Percentiles rank a stretch among this genome's conserved stretches.
Evolutionary conservation across 2,329 filamentous ascomycete genomes (phyloP).

Genomic region (Diplodia seriata): DNA sequence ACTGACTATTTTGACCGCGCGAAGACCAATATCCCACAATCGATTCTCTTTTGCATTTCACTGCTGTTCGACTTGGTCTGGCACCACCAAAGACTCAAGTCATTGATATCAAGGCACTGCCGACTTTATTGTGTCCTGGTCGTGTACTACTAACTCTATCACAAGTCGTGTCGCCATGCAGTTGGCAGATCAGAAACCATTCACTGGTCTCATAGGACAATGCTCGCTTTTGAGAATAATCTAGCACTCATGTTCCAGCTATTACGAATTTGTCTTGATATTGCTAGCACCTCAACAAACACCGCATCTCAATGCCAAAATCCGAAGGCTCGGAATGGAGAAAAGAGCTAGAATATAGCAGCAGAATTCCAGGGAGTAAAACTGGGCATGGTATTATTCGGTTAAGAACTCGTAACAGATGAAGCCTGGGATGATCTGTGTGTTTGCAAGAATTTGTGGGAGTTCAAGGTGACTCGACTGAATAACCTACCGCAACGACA

Average conservation of each 20-base stretch:
- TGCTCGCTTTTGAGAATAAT: neutral
- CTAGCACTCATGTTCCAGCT: neutral
- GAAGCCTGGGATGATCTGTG: neutral
- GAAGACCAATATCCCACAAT: conserved; percentile 31
- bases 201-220: neutral
- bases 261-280: neutral
- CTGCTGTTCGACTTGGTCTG: neutral
- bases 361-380: neutral
- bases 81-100: neutral
- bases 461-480: neutral
- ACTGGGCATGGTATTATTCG: neutral
- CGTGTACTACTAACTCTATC: neutral
- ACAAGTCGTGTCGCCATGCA: neutral
- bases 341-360: neutral
- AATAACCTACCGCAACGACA: neutral
- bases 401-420: neutral
- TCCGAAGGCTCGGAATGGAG: neutral
- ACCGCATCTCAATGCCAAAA: neutral
- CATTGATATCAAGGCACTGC: neutral
- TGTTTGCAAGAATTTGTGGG: neutral
- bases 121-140: neutral
- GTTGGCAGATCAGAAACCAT: neutral
- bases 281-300: neutral
- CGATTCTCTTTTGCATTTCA: conserved; percentile 7
- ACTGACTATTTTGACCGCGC: conserved; percentile 31